These are phyloP conservation scores for Epichloe scottii DNA, from an alignment of 2,329 filamentous ascomycete genomes.

Conservation along the genomic window DNA sequence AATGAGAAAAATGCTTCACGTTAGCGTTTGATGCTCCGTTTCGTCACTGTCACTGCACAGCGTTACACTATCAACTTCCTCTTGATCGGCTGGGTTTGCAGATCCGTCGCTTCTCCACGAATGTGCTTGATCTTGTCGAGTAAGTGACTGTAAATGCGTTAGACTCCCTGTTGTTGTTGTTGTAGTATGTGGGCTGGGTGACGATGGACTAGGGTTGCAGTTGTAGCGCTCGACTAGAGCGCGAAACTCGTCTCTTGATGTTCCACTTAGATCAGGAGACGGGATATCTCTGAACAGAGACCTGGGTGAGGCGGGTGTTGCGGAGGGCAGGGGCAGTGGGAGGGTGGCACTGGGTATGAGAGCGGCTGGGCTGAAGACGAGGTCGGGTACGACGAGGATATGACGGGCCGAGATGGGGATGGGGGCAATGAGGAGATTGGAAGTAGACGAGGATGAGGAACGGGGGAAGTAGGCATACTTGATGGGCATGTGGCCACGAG, in stretches of 20 bases:
- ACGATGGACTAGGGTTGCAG: conserved; percentile 11
- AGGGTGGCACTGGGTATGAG: neutral
- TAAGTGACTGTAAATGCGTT: conserved; percentile 33
- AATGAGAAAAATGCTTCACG: neutral
- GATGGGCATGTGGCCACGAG: conserved; percentile 40
- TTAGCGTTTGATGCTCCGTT: neutral
- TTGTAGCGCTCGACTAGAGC: conserved; percentile 15
- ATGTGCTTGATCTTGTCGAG: conserved; percentile 40
- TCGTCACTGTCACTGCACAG: neutral
- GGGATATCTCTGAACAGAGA: neutral
- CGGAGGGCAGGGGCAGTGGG: neutral
- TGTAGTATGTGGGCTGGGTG: conserved; percentile 5
- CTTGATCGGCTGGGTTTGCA: conserved; percentile 30
- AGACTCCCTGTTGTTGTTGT: conserved; percentile 14
- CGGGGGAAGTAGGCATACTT: conserved; percentile 35
- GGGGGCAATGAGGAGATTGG: conserved; percentile 5
- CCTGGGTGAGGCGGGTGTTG: neutral
- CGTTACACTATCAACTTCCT: conserved; percentile 27
- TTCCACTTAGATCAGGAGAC: conserved; percentile 9
- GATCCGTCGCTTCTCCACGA: conserved; percentile 17
- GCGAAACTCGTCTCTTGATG: conserved; percentile 12
- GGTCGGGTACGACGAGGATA: neutral
- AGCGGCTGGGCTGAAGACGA: no score
- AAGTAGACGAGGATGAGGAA: conserved; percentile 21
- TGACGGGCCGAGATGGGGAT: conserved; percentile 1